Percentiles rank a stretch among this genome's conserved stretches.
Evolutionary conservation across 2,329 filamentous ascomycete species (phyloP).

Genomic region (Aspergillus arachidicola): DNA sequence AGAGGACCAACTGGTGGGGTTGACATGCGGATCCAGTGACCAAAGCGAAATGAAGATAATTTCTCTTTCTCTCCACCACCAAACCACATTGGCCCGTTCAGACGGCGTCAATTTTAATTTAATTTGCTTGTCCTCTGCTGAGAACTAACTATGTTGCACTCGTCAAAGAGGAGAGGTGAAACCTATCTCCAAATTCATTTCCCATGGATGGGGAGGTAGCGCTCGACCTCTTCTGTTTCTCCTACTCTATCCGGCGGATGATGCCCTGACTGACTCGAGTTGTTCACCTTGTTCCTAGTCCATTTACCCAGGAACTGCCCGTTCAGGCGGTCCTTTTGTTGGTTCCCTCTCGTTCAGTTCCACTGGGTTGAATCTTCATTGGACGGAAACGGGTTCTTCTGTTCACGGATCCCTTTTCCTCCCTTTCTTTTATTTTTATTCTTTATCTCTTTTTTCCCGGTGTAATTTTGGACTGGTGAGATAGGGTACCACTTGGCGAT

Average conservation of each 20-base stretch:
- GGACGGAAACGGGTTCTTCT: not conserved
- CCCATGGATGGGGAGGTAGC: not conserved
- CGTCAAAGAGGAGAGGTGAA: not conserved
- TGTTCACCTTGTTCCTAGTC: not conserved
- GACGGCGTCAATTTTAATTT: not conserved
- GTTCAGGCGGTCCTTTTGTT: not conserved
- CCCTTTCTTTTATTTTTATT: not conserved
- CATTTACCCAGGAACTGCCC: not conserved
- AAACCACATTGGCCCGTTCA: slow-evolving; percentile 2
- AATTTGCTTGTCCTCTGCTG: not conserved
- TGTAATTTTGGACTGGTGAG: not conserved
- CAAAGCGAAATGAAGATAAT: not conserved
- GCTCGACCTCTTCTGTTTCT: not conserved
- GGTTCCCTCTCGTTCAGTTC: slow-evolving; percentile 5
- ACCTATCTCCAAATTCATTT: not conserved
- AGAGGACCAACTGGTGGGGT: slow-evolving; percentile 3
- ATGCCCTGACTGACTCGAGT: not conserved
- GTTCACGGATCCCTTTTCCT: not conserved
- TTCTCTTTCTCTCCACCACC: not conserved
- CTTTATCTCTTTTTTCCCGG: not conserved
- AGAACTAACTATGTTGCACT: not conserved
- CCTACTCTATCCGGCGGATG: not conserved
- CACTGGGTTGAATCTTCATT: slow-evolving; percentile 3
- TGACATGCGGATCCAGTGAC: slow-evolving; percentile 1
- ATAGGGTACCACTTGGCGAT: slow-evolving; percentile 3